Evolutionary conservation across 306 rosid species (phyloP), one percentile per base, ranked within the genome.

Genomic region (Leucaena leucocephala): DNA sequence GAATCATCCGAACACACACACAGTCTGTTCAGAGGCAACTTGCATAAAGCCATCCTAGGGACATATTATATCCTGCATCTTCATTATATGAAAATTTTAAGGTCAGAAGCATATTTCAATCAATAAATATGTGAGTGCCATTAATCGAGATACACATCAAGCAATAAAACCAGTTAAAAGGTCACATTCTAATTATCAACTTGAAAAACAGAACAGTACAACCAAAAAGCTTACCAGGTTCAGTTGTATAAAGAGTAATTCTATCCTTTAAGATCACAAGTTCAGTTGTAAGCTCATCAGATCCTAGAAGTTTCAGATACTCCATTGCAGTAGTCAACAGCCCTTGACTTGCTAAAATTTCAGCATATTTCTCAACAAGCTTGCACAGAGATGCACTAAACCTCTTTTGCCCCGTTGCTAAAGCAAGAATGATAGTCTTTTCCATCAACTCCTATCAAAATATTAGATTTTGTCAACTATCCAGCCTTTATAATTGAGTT

Each of bases 321-420:
- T 93, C 99, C 94, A 90, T 75, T 13, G 99, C 99, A 40, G 98
- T 89, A 46, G 93, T 89, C 77, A 91, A 81, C 79, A 91, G 87
- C 76, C 97, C 99, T 84, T 96, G 97, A 82, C 98, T 93, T 34
- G 97, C 97, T 84, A 96, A 93, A 82, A 96, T 91, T 85, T 96
- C 99, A 76, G 98, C 94, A 82, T 96, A 96, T 87, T 90, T 96
- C 90, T 96, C 99, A 82, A 96, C 98, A 85, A 96, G 99, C 88
- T 93, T 96, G 89, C 94, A 96, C 81, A 96, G 85, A 78, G 98
- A 91, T 78, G 91, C 96, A 87, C 98, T 96, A 77, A 91, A 91
- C 76, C 80, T 89, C 86, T 93, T 96, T 82, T 96, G 97, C 81
- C 96, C 99, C 40, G 96, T 91, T 69, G 98, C 99, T 89, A 96